phyloP scores from a whole-genome alignment of 2,329 filamentous ascomycete genomes.

The Trichoderma citrinoviride region DNA sequence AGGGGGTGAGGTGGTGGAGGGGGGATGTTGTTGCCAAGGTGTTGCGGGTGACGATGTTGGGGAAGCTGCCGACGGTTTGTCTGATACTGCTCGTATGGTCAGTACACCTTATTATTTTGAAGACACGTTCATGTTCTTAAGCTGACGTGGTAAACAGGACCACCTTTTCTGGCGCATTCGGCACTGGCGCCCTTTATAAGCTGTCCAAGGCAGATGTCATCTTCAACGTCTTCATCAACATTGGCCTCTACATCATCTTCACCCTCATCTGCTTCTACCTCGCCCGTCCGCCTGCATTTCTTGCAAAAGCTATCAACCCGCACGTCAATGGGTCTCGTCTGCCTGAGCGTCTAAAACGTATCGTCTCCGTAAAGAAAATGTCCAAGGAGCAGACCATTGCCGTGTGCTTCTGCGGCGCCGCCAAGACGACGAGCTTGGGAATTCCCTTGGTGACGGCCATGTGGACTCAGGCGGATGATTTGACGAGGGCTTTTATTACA shows the following conservation, averaged over 20 bases:
- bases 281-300: conserved; percentile 41
- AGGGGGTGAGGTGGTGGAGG: conserved; percentile 53
- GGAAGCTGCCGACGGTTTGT: conserved; percentile 49
- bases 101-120: conserved; percentile 22
- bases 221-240: conserved; percentile 66
- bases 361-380: conserved; percentile 51
- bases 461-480: conserved; percentile 56
- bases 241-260: conserved; percentile 62
- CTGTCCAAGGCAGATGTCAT: conserved; percentile 60
- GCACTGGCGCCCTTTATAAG: conserved; percentile 58
- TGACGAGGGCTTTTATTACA: conserved; percentile 57
- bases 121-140: too few relatives aligned
- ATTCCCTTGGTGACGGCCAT: conserved; percentile 68
- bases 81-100: conserved; percentile 50
- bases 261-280: conserved; percentile 58
- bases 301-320: conserved; percentile 37
- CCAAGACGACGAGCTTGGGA: conserved; percentile 69
- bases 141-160: conserved; percentile 47
- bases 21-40: conserved; percentile 51
- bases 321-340: conserved; percentile 34
- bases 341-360: conserved; percentile 32
- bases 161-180: conserved; percentile 64
- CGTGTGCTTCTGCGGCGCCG: conserved; percentile 70
- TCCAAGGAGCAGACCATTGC: conserved; percentile 62
- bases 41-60: conserved; percentile 53